Percentiles rank a stretch among this genome's conserved stretches.
phyloP scores from a whole-genome alignment of 192 early-diverging fungal species.

The Coemansia sp. region DNA sequence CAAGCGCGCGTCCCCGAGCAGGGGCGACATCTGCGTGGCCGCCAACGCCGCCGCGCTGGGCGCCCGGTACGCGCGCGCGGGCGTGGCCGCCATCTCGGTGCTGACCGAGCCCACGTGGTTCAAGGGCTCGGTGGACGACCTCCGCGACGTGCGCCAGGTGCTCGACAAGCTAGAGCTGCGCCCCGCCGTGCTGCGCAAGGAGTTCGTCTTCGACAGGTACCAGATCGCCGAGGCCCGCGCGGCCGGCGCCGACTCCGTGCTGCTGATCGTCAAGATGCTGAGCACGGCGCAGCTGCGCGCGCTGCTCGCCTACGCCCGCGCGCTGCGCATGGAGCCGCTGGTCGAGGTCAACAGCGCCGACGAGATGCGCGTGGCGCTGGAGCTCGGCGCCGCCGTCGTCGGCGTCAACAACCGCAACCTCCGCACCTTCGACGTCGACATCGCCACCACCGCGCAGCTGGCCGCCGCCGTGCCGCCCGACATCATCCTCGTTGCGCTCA shows the following conservation, averaged over 20 bases:
- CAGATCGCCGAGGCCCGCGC: constrained; percentile 96
- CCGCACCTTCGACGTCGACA: constrained; percentile 95
- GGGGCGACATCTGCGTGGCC: constrained; percentile 82
- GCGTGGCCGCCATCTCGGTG: constrained; percentile 93
- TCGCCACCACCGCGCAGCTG: constrained; percentile 76
- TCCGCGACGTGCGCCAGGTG: constrained; percentile 81
- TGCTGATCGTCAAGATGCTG: constrained; percentile 97
- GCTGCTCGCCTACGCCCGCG: constrained; percentile 73
- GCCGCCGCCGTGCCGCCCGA: constrained; percentile 68
- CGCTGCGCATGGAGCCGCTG: constrained; percentile 95
- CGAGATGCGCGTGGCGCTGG: constrained; percentile 88
- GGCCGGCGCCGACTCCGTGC: constrained; percentile 91
- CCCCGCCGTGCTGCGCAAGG: constrained; percentile 95
- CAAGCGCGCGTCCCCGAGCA: constrained; percentile 96
- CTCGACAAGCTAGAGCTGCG: constrained; percentile 64
- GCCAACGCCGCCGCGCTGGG: constrained; percentile 91
- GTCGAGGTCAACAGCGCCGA: constrained; percentile 93
- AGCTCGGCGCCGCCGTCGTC: constrained; percentile 81
- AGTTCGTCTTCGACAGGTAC: constrained; percentile 95
- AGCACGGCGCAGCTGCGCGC: constrained; percentile 63
- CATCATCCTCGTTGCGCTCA: constrained; percentile 82
- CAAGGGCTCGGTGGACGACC: constrained; percentile 90
- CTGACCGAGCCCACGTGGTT: constrained; percentile 99
- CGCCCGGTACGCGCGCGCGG: constrained; percentile 80
- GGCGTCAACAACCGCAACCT: constrained; percentile 99